These are phyloP conservation scores for Grigorovia humatica DNA, from an alignment of 805 yeast species.

Conservation along the genomic window DNA sequence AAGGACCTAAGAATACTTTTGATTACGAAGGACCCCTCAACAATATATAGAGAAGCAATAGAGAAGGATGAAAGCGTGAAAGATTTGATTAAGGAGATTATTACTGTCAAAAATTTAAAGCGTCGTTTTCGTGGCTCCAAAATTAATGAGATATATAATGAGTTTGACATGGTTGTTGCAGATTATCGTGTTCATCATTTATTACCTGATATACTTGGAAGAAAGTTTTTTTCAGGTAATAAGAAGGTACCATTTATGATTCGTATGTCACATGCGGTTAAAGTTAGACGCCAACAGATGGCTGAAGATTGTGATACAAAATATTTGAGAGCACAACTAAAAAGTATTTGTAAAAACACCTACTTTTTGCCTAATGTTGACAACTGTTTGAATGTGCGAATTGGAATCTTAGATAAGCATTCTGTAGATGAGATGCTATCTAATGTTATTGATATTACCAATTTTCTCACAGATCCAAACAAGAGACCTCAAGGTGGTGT, in stretches of 20 bases:
- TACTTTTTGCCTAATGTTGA: conserved; percentile 54
- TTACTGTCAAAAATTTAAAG: conserved; percentile 48
- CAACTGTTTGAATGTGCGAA: conserved; percentile 44
- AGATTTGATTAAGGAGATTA: conserved; percentile 50
- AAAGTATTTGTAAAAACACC: conserved; percentile 53
- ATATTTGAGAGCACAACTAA: conserved; percentile 54
- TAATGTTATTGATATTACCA: conserved; percentile 29
- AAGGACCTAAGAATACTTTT: conserved; percentile 45
- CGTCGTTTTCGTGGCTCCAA: conserved; percentile 36
- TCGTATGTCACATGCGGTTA: conserved; percentile 37
- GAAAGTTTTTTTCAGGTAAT: conserved; percentile 50
- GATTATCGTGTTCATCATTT: conserved; percentile 59
- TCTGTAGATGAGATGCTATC: conserved; percentile 16
- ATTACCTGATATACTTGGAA: conserved; percentile 48
- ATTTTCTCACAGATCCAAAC: conserved; percentile 37
- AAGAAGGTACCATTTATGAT: conserved; percentile 60
- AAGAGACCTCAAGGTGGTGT: conserved; percentile 52
- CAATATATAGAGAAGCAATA: conserved; percentile 41
- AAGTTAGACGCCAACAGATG: conserved; percentile 33
- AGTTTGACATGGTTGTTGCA: conserved; percentile 56
- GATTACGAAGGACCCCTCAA: conserved; percentile 66
- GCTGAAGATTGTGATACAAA: conserved; percentile 56
- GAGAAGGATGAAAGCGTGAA: conserved; percentile 45
- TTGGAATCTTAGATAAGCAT: conserved; percentile 37
- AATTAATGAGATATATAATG: conserved; percentile 41